Evolutionary conservation across 1,284 basidiomycete species (phyloP).

Genomic region (Trametes versicolor): DNA sequence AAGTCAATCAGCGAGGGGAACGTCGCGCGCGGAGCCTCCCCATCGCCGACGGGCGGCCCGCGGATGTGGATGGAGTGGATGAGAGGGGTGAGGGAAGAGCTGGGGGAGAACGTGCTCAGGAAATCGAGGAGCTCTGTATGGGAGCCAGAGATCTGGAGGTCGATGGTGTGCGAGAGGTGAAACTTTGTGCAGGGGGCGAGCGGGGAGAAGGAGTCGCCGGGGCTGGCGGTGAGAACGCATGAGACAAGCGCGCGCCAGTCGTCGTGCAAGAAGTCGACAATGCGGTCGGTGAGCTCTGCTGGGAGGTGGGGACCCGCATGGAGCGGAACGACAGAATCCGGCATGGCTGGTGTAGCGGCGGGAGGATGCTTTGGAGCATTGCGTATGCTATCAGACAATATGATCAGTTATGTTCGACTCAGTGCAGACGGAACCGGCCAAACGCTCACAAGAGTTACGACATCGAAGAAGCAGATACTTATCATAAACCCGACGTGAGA

Average conservation of each 20-base stretch:
- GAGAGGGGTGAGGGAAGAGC: background rate
- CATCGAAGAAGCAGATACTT: too few species aligned
- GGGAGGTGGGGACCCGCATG: background rate
- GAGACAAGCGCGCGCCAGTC: slow-evolving; percentile 18
- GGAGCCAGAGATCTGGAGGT: background rate
- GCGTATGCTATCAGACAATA: background rate
- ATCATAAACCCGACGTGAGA: too few species aligned
- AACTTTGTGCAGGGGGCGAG: background rate
- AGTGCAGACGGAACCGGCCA: too few species aligned
- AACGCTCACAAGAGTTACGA: too few species aligned
- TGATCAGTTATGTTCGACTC: background rate
- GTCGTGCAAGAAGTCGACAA: slow-evolving; percentile 20
- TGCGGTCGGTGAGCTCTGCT: slow-evolving; percentile 15
- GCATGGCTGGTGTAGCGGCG: background rate
- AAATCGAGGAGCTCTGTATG: slow-evolving; percentile 9
- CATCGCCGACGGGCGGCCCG: background rate
- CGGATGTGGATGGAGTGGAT: slow-evolving; percentile 7
- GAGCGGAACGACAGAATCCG: background rate
- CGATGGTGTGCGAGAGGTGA: slow-evolving; percentile 8
- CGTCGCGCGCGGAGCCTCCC: background rate
- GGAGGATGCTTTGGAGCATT: background rate
- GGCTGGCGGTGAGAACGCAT: slow-evolving; percentile 3
- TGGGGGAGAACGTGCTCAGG: background rate
- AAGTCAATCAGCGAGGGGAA: slow-evolving; percentile 9
- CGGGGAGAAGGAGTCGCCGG: background rate